phyloP scores from a whole-genome alignment of 1,139 yeast genomes.

The Yamadazyma songkhlaensis region DNA sequence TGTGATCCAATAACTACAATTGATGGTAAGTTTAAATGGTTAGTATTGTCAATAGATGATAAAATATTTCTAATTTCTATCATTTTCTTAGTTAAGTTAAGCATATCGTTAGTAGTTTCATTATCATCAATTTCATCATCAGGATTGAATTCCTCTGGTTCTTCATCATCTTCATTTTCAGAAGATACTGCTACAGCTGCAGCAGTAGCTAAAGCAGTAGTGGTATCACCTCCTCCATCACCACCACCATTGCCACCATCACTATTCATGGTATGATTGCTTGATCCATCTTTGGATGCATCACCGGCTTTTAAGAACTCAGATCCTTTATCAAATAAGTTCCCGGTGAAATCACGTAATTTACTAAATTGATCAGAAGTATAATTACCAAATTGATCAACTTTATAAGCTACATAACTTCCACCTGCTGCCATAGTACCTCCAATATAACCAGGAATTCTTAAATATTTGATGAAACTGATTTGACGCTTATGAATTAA shows the following conservation, averaged over 20 bases:
- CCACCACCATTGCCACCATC: constrained; percentile 26
- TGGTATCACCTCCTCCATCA: constrained; percentile 35
- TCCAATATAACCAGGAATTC: constrained; percentile 78
- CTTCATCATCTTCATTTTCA: constrained; percentile 19
- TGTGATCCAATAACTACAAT: constrained; percentile 98
- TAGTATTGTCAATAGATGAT: constrained; percentile 72
- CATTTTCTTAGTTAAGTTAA: constrained; percentile 90
- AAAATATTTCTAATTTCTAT: constrained; percentile 86
- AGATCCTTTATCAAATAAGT: constrained; percentile 42
- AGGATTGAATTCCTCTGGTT: constrained; percentile 29
- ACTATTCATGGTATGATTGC: constrained; percentile 9
- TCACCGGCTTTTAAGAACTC: constrained; percentile 32
- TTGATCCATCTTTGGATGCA: not conserved
- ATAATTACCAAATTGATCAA: constrained; percentile 77
- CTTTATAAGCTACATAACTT: constrained; percentile 85
- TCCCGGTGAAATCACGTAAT: constrained; percentile 56
- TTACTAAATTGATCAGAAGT: constrained; percentile 64
- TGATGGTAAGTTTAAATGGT: constrained; percentile 80
- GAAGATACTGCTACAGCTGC: constrained; percentile 38
- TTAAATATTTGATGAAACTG: constrained; percentile 43
- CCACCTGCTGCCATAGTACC: constrained; percentile 95
- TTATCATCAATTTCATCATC: constrained; percentile 41
- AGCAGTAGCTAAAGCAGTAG: constrained; percentile 47
- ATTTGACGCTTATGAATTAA: constrained; percentile 22
- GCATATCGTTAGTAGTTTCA: constrained; percentile 70